These are phyloP conservation scores for Venturia carpophila DNA, from an alignment of 2,329 filamentous ascomycete genomes.

Conservation along the genomic window DNA sequence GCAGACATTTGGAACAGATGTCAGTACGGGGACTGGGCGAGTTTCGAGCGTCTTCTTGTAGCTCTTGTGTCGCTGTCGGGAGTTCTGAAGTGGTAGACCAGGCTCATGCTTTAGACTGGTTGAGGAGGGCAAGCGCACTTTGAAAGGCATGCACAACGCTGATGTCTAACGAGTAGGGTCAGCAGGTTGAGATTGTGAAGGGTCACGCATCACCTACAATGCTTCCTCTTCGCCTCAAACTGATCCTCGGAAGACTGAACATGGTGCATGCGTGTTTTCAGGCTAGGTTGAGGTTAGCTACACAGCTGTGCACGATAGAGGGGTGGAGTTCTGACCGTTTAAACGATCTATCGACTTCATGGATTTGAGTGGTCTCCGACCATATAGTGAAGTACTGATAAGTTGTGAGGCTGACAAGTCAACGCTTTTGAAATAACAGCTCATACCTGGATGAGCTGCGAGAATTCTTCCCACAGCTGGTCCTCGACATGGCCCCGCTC, in stretches of 20 bases:
- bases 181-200: conserved; percentile 19
- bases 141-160: conserved; percentile 42
- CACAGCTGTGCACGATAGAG: neutral
- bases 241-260: conserved; percentile 66
- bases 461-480: conserved; percentile 58
- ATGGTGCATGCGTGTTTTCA: conserved; percentile 70
- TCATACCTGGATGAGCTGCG: conserved; percentile 36
- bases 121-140: conserved; percentile 41
- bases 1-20: neutral
- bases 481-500: conserved; percentile 57
- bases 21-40: neutral
- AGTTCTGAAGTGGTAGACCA: neutral
- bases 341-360: conserved; percentile 68
- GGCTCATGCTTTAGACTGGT: conserved; percentile 18
- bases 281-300: conserved; percentile 37
- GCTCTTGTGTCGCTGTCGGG: neutral
- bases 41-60: neutral
- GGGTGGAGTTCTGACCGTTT: conserved; percentile 52
- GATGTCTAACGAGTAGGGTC: conserved; percentile 31
- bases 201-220: conserved; percentile 53
- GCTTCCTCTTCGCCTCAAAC: conserved; percentile 66
- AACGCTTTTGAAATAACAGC: neutral
- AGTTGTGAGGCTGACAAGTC: conserved; percentile 19
- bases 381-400: conserved; percentile 71
- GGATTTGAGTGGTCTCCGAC: conserved; percentile 62